Conservation (phyloP, 2,329 filamentous ascomycete genomes). For the Sarocladium oryzae region DNA sequence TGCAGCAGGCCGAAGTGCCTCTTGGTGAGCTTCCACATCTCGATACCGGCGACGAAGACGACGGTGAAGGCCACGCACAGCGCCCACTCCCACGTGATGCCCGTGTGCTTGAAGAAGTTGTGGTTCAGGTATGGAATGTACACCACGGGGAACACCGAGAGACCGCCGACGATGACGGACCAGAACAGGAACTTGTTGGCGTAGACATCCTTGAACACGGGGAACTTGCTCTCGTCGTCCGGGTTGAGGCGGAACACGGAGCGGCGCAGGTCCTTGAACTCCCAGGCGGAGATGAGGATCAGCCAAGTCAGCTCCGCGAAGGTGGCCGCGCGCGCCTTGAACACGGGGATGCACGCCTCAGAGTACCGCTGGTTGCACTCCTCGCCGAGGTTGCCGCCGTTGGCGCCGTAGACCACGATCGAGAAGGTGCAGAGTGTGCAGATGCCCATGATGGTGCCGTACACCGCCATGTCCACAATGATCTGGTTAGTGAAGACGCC, state of each 20-base stretch:
- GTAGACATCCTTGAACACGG: slow-evolving; percentile 57
- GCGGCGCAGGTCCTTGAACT: slow-evolving; percentile 66
- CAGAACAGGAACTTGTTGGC: slow-evolving; percentile 66
- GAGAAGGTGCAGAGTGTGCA: slow-evolving; percentile 61
- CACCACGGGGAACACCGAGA: slow-evolving; percentile 61
- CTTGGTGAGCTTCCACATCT: slow-evolving; percentile 68
- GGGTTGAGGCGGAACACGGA: slow-evolving; percentile 64
- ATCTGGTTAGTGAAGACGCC: slow-evolving; percentile 76
- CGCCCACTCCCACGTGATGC: slow-evolving; percentile 71
- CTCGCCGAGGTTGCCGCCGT: slow-evolving; percentile 47
- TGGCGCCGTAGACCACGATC: slow-evolving; percentile 53
- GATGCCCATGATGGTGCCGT: slow-evolving; percentile 70
- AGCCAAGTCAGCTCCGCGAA: slow-evolving; percentile 70
- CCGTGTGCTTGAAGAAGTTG: slow-evolving; percentile 64
- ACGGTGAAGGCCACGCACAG: slow-evolving; percentile 57
- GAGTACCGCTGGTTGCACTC: slow-evolving; percentile 58
- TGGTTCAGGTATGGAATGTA: slow-evolving; percentile 68
- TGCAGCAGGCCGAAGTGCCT: slow-evolving; percentile 46
- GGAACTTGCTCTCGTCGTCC: slow-evolving; percentile 41
- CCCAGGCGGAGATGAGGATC: slow-evolving; percentile 69
- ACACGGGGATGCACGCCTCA: slow-evolving; percentile 52
- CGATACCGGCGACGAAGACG: slow-evolving; percentile 60
- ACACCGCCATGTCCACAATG: slow-evolving; percentile 71
- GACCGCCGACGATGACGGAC: slow-evolving; percentile 52
- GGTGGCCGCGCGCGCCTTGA: slow-evolving; percentile 63